phyloP scores from a whole-genome alignment of 108 stramenopile genomes.

The Mayamaea pseudoterrestris region DNA sequence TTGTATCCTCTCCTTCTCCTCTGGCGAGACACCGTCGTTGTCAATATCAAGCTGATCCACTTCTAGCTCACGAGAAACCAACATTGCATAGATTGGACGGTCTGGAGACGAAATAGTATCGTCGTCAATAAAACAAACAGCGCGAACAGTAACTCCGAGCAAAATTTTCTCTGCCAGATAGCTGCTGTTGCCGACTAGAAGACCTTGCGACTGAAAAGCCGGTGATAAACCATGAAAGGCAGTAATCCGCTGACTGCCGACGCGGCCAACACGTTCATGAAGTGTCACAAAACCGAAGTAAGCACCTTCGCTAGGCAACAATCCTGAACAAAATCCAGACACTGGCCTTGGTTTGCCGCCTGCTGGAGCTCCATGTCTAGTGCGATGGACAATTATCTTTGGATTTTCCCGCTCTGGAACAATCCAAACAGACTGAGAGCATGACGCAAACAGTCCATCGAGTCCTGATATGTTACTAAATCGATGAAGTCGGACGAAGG shows the following conservation, averaged over 20 bases:
- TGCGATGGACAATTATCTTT: slow-evolving; percentile 48
- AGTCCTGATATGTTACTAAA: slow-evolving; percentile 54
- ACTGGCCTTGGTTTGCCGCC: slow-evolving; percentile 59
- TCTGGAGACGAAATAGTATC: slow-evolving; percentile 37
- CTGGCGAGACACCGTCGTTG: slow-evolving; percentile 59
- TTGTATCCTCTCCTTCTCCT: slow-evolving; percentile 55
- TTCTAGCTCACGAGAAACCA: slow-evolving; percentile 71
- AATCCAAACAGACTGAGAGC: slow-evolving; percentile 62
- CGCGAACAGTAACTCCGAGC: slow-evolving; percentile 65
- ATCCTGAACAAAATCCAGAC: slow-evolving; percentile 52
- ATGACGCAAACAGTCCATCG: slow-evolving; percentile 67
- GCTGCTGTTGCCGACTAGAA: slow-evolving; percentile 67
- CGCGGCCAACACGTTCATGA: slow-evolving; percentile 77
- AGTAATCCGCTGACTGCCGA: slow-evolving; percentile 76
- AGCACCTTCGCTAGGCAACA: slow-evolving; percentile 4
- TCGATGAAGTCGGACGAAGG: slow-evolving; percentile 43
- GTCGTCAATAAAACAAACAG: slow-evolving; percentile 68
- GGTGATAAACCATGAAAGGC: slow-evolving; percentile 35
- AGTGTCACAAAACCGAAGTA: slow-evolving; percentile 54
- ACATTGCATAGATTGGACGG: slow-evolving; percentile 60
- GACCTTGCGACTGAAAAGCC: slow-evolving; percentile 21
- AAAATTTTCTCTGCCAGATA: slow-evolving; percentile 65
- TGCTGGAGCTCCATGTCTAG: slow-evolving; percentile 65
- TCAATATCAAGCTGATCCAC: slow-evolving; percentile 54
- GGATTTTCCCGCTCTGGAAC: slow-evolving; percentile 62